Percentiles rank a stretch among this genome's conserved stretches.
phyloP scores from a whole-genome alignment of 495 filamentous ascomycete genomes.

The Schizothecium vesticola region DNA sequence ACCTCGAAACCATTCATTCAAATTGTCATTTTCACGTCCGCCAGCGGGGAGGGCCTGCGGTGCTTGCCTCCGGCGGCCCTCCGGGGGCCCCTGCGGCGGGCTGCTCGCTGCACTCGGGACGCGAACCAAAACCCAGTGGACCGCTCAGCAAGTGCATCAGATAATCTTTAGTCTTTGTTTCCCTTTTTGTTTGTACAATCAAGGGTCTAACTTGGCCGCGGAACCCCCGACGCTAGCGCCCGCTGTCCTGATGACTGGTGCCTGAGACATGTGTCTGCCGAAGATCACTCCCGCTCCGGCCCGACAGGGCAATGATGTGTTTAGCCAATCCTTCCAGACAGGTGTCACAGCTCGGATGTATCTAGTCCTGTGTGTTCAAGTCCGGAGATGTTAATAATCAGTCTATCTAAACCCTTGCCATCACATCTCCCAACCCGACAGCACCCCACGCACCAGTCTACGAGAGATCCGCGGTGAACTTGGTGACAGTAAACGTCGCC shows the following conservation, averaged over 20 bases:
- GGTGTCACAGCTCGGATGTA: background rate
- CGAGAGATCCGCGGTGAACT: background rate
- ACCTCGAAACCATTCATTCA: background rate
- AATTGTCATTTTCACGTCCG: too few relatives aligned
- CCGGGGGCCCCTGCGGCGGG: too few relatives aligned
- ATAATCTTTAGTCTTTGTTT: background rate
- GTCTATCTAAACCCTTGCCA: background rate
- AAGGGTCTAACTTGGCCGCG: too few relatives aligned
- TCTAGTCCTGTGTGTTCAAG: background rate
- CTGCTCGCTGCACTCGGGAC: background rate
- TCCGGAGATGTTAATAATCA: background rate
- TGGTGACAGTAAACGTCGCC: conserved; percentile 7
- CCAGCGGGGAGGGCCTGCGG: too few relatives aligned
- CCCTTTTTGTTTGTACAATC: too few relatives aligned
- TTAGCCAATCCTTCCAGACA: background rate
- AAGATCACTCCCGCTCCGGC: background rate
- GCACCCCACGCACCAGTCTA: too few relatives aligned
- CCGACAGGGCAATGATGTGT: background rate
- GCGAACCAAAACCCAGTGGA: too few relatives aligned
- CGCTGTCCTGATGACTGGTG: background rate
- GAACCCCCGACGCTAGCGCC: background rate
- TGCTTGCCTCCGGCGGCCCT: background rate
- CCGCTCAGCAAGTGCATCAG: background rate
- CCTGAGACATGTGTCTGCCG: background rate
- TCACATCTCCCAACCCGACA: too few relatives aligned